phyloP scores from a whole-genome alignment of 2,329 filamentous ascomycete species.

The Phyllosticta ampelicida region DNA sequence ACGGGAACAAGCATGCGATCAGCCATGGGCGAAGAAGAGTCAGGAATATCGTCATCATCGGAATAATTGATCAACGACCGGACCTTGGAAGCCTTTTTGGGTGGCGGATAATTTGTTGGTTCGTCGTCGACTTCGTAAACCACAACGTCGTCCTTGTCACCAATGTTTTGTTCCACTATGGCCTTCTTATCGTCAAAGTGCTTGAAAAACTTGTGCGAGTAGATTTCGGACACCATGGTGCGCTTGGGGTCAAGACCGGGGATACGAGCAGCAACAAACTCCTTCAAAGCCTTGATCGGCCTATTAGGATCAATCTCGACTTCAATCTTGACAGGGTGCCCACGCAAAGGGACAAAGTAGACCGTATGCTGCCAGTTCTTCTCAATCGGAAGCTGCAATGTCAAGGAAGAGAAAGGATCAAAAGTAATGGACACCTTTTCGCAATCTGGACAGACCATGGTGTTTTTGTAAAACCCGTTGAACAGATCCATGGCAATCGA shows the following conservation, averaged over 20 bases:
- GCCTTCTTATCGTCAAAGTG: conserved; percentile 57
- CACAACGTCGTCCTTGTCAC: conserved; percentile 49
- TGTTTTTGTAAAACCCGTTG: conserved; percentile 97
- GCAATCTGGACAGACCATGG: conserved; percentile 81
- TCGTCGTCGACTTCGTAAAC: conserved; percentile 68
- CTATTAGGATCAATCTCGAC: conserved; percentile 73
- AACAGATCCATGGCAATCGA: conserved; percentile 94
- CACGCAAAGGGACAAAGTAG: conserved; percentile 66
- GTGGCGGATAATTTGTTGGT: conserved; percentile 66
- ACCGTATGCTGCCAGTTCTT: conserved; percentile 68
- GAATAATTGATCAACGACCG: conserved; percentile 42
- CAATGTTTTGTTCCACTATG: conserved; percentile 62
- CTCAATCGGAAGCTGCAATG: conserved; percentile 78
- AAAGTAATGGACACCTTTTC: conserved; percentile 97
- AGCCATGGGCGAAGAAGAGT: conserved; percentile 51
- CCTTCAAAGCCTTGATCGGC: conserved; percentile 57
- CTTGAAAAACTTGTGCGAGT: conserved; percentile 76
- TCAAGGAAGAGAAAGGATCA: conserved; percentile 92
- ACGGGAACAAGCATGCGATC: conserved; percentile 61
- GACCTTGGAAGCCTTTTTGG: conserved; percentile 37
- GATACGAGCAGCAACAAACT: conserved; percentile 46
- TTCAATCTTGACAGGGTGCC: conserved; percentile 57
- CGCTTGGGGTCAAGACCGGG: conserved; percentile 43
- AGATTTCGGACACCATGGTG: conserved; percentile 74
- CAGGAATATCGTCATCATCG: conserved; percentile 37